phyloP scores from a whole-genome alignment of 2,329 filamentous ascomycete species.

The Penicillium freii region DNA sequence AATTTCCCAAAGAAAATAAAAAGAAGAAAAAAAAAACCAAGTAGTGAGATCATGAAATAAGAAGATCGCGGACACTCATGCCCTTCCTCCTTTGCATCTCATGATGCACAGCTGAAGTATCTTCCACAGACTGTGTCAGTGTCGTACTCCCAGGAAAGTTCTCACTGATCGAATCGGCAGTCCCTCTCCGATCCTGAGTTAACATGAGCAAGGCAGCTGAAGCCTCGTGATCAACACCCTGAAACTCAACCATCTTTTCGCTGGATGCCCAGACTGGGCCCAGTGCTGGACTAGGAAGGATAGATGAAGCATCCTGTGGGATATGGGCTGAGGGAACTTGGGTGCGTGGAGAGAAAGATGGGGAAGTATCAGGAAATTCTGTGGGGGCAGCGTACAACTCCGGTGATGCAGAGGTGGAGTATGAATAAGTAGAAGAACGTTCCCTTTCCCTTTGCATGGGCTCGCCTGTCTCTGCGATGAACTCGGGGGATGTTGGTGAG shows the following conservation, averaged over 20 bases:
- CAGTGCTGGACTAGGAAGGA: constrained; percentile 39
- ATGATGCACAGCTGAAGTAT: not conserved
- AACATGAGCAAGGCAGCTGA: constrained; percentile 86
- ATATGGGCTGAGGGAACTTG: constrained; percentile 24
- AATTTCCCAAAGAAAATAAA: constrained; percentile 1
- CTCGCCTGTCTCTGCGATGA: constrained; percentile 24
- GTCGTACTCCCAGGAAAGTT: constrained; percentile 12
- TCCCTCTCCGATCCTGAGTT: constrained; percentile 69
- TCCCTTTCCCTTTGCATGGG: constrained; percentile 8
- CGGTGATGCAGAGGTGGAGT: constrained; percentile 39
- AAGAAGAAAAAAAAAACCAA: constrained; percentile 2
- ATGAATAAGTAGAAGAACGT: constrained; percentile 25
- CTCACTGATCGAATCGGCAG: constrained; percentile 33
- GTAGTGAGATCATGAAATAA: constrained; percentile 45
- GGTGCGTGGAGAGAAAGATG: constrained; percentile 35
- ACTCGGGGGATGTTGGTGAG: constrained; percentile 38
- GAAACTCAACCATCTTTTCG: constrained; percentile 24
- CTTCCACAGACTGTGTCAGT: constrained; percentile 4
- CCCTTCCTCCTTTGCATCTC: constrained; percentile 42
- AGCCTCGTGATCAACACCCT: constrained; percentile 68
- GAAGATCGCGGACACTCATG: constrained; percentile 57
- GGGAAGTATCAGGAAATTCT: constrained; percentile 29
- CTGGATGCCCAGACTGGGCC: constrained; percentile 27
- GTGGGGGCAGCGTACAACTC: constrained; percentile 27
- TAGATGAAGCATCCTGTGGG: constrained; percentile 28